Percentiles rank a stretch among this genome's conserved stretches.
These are phyloP conservation scores for Vanrija sp. DNA, from an alignment of 1,284 basidiomycete species.

Conservation along the genomic window DNA sequence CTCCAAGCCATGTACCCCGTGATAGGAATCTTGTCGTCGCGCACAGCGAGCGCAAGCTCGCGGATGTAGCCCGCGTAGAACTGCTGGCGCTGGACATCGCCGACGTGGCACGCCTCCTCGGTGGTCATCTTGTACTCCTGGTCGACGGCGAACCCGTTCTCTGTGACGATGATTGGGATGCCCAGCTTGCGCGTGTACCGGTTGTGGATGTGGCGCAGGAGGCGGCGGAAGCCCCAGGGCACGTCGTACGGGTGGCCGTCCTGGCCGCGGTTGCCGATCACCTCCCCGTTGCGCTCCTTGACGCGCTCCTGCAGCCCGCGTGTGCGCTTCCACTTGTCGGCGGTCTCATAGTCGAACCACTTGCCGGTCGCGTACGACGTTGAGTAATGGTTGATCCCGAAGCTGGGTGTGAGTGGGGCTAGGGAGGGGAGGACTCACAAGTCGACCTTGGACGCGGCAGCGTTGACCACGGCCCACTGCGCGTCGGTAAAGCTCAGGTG, in stretches of 20 bases:
- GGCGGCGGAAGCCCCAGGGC: slow-evolving; percentile 18
- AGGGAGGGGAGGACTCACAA: background rate
- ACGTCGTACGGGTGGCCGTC: slow-evolving; percentile 29
- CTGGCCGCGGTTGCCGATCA: slow-evolving; percentile 25
- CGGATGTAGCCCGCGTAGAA: slow-evolving; percentile 29
- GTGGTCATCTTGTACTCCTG: slow-evolving; percentile 4
- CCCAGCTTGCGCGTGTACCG: background rate
- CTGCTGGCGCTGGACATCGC: slow-evolving; percentile 23
- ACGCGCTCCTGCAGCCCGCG: slow-evolving; percentile 19
- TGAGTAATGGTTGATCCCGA: slow-evolving; percentile 23
- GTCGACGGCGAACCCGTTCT: slow-evolving; percentile 4
- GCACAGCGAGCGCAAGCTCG: slow-evolving; percentile 21
- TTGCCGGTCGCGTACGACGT: slow-evolving; percentile 19
- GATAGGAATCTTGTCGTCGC: slow-evolving; percentile 25
- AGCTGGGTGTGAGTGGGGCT: background rate
- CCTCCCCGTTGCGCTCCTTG: slow-evolving; percentile 21
- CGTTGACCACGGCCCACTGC: slow-evolving; percentile 18
- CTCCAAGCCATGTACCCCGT: slow-evolving; percentile 34
- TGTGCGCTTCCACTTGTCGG: slow-evolving; percentile 5
- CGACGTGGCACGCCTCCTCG: slow-evolving; percentile 9
- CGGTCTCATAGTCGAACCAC: background rate
- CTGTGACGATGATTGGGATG: slow-evolving; percentile 24
- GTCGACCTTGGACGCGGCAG: background rate
- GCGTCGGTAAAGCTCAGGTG: slow-evolving; percentile 9
- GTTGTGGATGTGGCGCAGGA: slow-evolving; percentile 12